Evolutionary conservation across 2,329 filamentous ascomycete species (phyloP).

Genomic region (Cercospora sp.): DNA sequence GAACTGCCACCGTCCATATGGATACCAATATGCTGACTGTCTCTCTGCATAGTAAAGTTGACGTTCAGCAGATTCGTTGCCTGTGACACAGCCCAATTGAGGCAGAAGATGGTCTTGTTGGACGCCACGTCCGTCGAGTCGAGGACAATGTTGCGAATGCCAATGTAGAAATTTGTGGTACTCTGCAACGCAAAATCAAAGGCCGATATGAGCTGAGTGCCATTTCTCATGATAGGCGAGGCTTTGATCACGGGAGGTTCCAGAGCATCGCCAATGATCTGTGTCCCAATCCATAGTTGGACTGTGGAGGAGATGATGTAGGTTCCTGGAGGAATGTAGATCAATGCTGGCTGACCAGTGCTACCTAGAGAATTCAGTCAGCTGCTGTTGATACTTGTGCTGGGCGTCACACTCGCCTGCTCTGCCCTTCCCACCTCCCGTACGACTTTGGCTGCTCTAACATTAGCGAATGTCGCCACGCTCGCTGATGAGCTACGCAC

Average conservation of each 20-base stretch:
- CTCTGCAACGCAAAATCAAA: conserved; percentile 30
- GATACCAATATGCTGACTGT: conserved; percentile 41
- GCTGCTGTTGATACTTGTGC: neutral
- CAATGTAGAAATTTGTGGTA: conserved; percentile 36
- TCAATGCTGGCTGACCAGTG: conserved; percentile 56
- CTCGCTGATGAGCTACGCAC: neutral
- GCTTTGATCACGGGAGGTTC: conserved; percentile 64
- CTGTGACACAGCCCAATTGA: conserved; percentile 37
- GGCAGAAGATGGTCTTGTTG: conserved; percentile 22
- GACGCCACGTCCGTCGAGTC: conserved; percentile 30
- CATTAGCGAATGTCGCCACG: neutral
- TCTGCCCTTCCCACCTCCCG: conserved; percentile 14
- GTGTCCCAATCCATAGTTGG: conserved; percentile 85
- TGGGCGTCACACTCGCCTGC: neutral
- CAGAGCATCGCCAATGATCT: conserved; percentile 78
- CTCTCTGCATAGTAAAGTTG: conserved; percentile 40
- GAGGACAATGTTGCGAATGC: conserved; percentile 33
- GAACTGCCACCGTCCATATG: conserved; percentile 36
- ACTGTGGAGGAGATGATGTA: conserved; percentile 71
- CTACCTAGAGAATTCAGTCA: conserved; percentile 33
- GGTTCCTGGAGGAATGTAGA: conserved; percentile 33
- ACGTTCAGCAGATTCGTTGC: conserved; percentile 35
- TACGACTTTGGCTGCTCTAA: conserved; percentile 16
- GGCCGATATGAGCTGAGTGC: conserved; percentile 27
- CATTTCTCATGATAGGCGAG: conserved; percentile 42